Base-by-base conservation (phyloP, 768 basidiomycete species). In the Chlorophyllum brunneum region DNA sequence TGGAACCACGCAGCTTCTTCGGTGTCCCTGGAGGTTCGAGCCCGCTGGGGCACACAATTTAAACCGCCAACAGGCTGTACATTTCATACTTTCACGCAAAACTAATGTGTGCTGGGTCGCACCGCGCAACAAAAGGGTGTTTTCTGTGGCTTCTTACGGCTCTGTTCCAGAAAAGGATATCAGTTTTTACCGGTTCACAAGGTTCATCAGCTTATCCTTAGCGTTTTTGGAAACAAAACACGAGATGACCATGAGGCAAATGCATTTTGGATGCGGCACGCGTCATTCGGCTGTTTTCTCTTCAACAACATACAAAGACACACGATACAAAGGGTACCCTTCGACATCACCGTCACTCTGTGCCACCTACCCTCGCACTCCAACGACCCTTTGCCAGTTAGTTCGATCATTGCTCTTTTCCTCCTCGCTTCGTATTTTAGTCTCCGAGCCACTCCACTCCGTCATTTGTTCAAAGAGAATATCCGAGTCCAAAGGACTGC, bases 141-240 rank as follows among this genome's bases (percentile, higher is more conserved):
- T 44, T 10, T 9, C 38, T 24, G 26, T 31, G n/a, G 23, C 16
- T 4, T 15, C 10, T 23, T 20, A 33, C 51, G 11, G 26, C 20
- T 15, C 22, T 41, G 42, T 45, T 52, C 51, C 36, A 36, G 42
- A 44, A 44, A 44, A 43, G 43, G 43, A 22, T 22, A 45, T 13
- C 23, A 23, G 24, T 16, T 51, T 44, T 4, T 31, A 51, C 20
- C n/a, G n/a, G 34, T 37, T 27, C 50, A 38, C 36, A 45, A 52
- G 49, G 24, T 30, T 26, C 51, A 45, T 52, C 51, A 52, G 29
- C 51, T 43, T 34, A 13, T 33, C 22, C 42, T 24, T 44, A 24
- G 24, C 51, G 13, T 37, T 45, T 52, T 52, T 45, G 51, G 51
- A 52, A 52, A 42, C 47, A 37, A 34, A 45, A 42, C 34, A 52